phyloP scores from a whole-genome alignment of 306 rosid genomes.

The Fragaria iinumae region DNA sequence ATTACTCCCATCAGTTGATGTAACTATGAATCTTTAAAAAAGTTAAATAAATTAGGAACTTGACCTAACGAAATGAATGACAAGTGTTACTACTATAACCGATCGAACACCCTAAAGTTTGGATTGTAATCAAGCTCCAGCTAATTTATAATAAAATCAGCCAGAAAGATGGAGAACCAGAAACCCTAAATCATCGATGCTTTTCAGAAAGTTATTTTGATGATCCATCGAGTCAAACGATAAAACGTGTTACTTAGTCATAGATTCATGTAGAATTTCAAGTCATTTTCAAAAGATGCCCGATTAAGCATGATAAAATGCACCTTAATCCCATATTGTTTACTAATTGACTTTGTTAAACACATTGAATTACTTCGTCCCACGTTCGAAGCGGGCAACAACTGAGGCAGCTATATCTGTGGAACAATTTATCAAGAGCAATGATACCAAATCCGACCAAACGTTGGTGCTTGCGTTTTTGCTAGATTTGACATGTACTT shows the following conservation, averaged over 20 bases:
- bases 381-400: not conserved
- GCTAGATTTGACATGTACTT: not conserved
- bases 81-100: not conserved
- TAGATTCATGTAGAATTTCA: not conserved
- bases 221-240: not conserved
- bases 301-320: not conserved
- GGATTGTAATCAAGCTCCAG: not conserved
- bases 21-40: not conserved
- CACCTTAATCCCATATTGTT: not conserved
- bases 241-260: not conserved
- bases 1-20: not conserved
- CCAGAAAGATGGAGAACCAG: not conserved
- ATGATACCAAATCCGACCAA: conserved; percentile 3
- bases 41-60: not conserved
- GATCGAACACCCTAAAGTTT: not conserved
- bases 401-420: not conserved
- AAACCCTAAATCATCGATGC: not conserved
- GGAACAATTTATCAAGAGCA: not conserved
- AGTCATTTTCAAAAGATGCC: conserved; percentile 28
- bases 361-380: not conserved
- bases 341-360: conserved; percentile 2
- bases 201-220: not conserved
- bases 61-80: not conserved
- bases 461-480: not conserved
- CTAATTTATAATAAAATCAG: not conserved